Percentiles rank a stretch among this genome's conserved stretches.
phyloP scores from a whole-genome alignment of 352 stramenopile species.

The Pythium periplocum region DNA sequence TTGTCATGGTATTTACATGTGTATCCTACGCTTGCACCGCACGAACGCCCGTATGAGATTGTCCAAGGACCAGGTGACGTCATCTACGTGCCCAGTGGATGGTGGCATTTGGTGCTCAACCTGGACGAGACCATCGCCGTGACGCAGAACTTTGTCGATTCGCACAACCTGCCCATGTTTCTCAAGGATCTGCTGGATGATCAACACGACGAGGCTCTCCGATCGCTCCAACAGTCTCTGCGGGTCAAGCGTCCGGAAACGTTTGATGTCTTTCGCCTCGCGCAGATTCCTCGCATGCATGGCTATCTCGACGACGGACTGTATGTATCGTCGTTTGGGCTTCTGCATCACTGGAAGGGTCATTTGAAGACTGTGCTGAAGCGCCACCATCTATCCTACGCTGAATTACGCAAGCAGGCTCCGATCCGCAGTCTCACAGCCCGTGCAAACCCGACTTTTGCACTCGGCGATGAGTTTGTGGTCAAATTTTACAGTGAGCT shows the following conservation, averaged over 20 bases:
- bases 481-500: constrained; percentile 85
- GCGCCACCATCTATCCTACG: constrained; percentile 32
- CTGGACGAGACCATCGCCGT: constrained; percentile 92
- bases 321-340: constrained; percentile 55
- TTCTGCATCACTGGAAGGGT: constrained; percentile 53
- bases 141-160: constrained; percentile 94
- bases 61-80: constrained; percentile 93
- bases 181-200: constrained; percentile 64
- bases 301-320: constrained; percentile 59
- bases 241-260: constrained; percentile 40
- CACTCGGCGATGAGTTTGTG: constrained; percentile 44
- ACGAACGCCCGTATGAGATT: constrained; percentile 74
- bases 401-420: constrained; percentile 17
- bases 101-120: constrained; percentile 98
- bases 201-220: constrained; percentile 51
- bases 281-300: constrained; percentile 47
- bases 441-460: constrained; percentile 75
- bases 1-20: constrained; percentile 84
- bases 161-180: constrained; percentile 75
- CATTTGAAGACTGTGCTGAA: constrained; percentile 49
- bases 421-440: constrained; percentile 63
- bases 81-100: constrained; percentile 96
- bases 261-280: constrained; percentile 60
- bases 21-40: constrained; percentile 67
- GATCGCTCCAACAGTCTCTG: constrained; percentile 47